Evolutionary conservation across 129 eudicot species (phyloP), one percentile per base, ranked within the genome.

Genomic region (Chrysanthemum seticuspe): DNA sequence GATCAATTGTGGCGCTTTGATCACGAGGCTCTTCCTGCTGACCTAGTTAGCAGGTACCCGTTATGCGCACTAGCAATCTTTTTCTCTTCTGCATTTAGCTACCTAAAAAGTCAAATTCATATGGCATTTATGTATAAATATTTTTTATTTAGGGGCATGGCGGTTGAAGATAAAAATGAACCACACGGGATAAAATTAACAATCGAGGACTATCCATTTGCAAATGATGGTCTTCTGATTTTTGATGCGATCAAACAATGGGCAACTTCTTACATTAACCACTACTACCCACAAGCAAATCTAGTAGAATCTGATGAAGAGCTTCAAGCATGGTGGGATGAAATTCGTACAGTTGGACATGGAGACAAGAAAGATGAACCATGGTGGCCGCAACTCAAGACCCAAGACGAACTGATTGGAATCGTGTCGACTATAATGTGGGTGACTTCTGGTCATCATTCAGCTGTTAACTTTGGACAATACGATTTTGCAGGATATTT

Each of bases 1-100:
- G 92, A 76, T 70, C 70, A 74, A 13, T 52, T 69, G 7, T 91
- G 97, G 97, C 86, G 84, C 13, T 91, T 91, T 57, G 97, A 91
- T 68, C 83, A 64, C 0, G 80, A 91, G 31, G 90, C 85, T n/a
- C 82, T 91, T 48, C 97, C 96, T 4, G 87, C 82, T 12, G 88
- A 87, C 72, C 76, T 88, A 15, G 84, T 88, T 55, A 84, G 73
- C 80, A 80, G 97, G 96, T 88, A 82, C 5, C 10, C 14, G 1
- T 50, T 13, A 31, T 45, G 21, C 15, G 34, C 23, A 5, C 0
- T 13, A 49, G 2, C 1, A 40, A 15, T 10, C 5, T 34, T 34
- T 34, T 34, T 34, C 4, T 34, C 40, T 34, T 34, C 36, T 36
- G 3, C 7, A 0, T 25, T 11, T 23, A 36, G 66, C 40, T 7